Evolutionary conservation across 768 basidiomycete genomes (phyloP), one percentile per base, ranked within the genome.

Genomic region (Symmetrospora coprosmae): DNA sequence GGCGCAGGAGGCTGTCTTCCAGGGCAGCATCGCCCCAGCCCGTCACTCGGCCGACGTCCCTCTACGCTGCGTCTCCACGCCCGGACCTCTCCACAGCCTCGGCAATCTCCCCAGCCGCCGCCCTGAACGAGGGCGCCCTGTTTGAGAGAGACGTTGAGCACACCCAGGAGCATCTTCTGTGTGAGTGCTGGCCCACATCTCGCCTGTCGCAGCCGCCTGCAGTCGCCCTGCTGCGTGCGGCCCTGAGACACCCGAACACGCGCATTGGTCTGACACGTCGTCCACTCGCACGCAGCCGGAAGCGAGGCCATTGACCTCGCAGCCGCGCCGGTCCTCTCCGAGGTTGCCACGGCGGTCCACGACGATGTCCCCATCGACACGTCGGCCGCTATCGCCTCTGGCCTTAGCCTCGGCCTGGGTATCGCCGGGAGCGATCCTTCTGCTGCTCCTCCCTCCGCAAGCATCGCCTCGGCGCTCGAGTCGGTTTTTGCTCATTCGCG

Each of bases 71-170:
- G 25, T 19, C 8, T 46, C 13, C 45, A 9, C 9, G 9, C 45
- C 51, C 30, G 16, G 51, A 35, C 14, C 35, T 53, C 19, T n/a
- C n/a, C n/a, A n/a, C n/a, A n/a, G 38, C 23, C 3, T 19, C 50
- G 4, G 37, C 21, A 11, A 21, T 16, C 16, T 17, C 34, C 40
- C 35, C 50, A 16, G 25, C 35, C 31, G 39, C 38, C 31, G 23
- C 51, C 17, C 37, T 37, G 37, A 16, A 28, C n/a, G 51, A 53
- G 23, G 37, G 34, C 17, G 55, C 55, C 46, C 19, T 58, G 19
- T 58, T 58, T 25, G 55, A 58, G 41, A 3, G 55, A n/a, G 43
- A 58, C 37, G 55, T 27, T 11, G 55, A 58, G 27, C 46, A 45
- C 41, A 43, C 55, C 2, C 30, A 21, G 17, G 40, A 58, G 9